Base-by-base conservation (phyloP, 2,329 filamentous ascomycete species). In the Aspergillus unguis region DNA sequence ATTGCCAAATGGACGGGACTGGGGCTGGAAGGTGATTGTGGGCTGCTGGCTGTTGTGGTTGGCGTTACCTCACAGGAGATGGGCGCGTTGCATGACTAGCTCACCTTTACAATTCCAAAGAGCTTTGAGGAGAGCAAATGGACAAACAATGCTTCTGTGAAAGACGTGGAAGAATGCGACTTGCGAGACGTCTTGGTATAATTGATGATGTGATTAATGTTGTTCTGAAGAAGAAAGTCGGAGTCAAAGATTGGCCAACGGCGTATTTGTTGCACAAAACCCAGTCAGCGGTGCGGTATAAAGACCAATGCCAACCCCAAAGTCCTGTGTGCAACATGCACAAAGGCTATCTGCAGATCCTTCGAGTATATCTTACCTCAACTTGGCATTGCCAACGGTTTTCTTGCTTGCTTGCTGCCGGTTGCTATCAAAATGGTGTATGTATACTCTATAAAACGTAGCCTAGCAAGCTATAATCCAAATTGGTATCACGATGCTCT, bases 401-500 rank as follows among this genome's bases (percentile, higher is more conserved):
- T 8, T 25, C 36, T 8, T 38, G 37, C 37, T 41, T 10, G 25
- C 17, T 17, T 17, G 17, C 17, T 17, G 17, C 17, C 17, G 17
- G 17, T 17, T 17, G 17, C 17, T 17, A 17, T 17, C 17, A 17
- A 17, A 17, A 17, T 17, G 17, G 17, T 17, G 17, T 17, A 36
- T 27, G 9, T 33, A 44, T 43, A 31, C 32, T 50, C 48, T 50
- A 50, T 50, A 37, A 43, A 35, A 43, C n/a, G 4, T 42, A 11
- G 3, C 32, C 33, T 31, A 50, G 41, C 48, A 44, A 36, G 40
- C 48, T 50, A 50, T 44, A 44, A 29, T 44, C 43, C 48, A 50
- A 44, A 50, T n/a, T 50, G 48, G 40, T 50, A 50, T 50, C 48
- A 50, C 32, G 40, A 31, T 44, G 37, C 45, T 38, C 28, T 37